Base-by-base conservation (phyloP, 106 monocot genomes). In the Xerophyta viscosa region DNA sequence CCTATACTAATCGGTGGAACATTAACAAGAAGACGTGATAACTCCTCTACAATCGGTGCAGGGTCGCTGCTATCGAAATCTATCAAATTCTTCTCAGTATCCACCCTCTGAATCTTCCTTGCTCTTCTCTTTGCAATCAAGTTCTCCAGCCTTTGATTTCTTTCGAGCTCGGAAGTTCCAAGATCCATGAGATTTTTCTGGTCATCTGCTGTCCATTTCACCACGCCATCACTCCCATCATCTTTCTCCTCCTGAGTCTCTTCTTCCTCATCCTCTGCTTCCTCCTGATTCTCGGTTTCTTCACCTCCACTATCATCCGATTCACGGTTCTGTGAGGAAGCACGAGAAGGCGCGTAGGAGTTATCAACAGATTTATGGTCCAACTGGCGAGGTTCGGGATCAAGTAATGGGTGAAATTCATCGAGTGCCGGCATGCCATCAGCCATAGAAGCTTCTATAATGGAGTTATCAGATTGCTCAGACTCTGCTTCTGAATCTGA, bases 141-240 rank as follows among this genome's bases (percentile, higher is more conserved):
- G 17, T 67, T 71, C 58, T 88, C 88, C 64, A 88, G 46, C 46
- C 83, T 68, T 25, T 59, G 71, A 63, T 83, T 88, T 57, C 83
- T 75, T 44, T 88, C 88, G 0, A 83, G 56, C 50, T 88, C 88
- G 20, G 72, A 83, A n/a, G 66, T 62, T 27, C 88, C 88, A 0
- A 88, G 61, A 29, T 79, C 65, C 66, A 75, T 66, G 23, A 86
- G 58, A 53, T 88, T 89, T 65, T 89, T 89, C 56, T 76, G 69
- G 66, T 89, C 96, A 71, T 96, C 82, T 24, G 76, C 85, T 2
- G 96, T 86, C 89, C 89, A 96, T 56, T 70, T 68, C 17, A 89
- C 62, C 28, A 62, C 67, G 24, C 28, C 57, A 41, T 66, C 74
- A 53, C 20, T 70, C 46, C 60, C 66, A 39, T 65, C 72, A 21